Base-by-base conservation (phyloP, 768 basidiomycete species). In the Mycena venus region DNA sequence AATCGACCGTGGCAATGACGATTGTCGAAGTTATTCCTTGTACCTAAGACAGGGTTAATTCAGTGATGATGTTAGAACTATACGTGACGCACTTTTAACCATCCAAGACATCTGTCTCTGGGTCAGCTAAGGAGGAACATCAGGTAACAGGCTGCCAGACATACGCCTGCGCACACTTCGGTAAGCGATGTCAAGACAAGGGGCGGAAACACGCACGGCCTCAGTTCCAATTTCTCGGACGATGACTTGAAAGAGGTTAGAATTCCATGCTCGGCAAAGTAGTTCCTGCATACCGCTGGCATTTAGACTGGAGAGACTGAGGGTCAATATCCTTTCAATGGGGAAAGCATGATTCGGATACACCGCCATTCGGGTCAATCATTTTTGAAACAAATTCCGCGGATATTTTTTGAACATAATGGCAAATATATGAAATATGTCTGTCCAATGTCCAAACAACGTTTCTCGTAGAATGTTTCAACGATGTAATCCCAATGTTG, bases 21-120 rank as follows among this genome's bases (percentile, higher is more conserved):
- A 64, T 53, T 2, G 69, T 70, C 17, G 69, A 70, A 4, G 61
- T 63, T 17, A 70, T 51, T 9, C 69, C 60, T 29, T 70, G 61
- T 1, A 64, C 61, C 69, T 70, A 38, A 21, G 44, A 25, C 8
- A 32, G 14, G n/a, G 2, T 56, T 1, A n/a, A 21, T 27, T 56
- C 2, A n/a, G 12, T 27, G 15, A 49, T 21, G n/a, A 25, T 34
- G 17, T 14, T 1, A 0, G 25, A 49, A 34, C 9, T 47, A 29
- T 17, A 27, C 29, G 4, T 34, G n/a, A 62, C 49, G 10, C 19
- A 63, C 69, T 38, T 63, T 70, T 15, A 70, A 17, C 69, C 69
- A 70, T 5, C 31, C 25, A 4, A 58, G 42, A 17, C 69, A 70
- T n/a, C 69, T 70, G 31, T 12, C n/a, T 21, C 9, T 9, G 21